Conservation (phyloP, 148 eudicot genomes). For the Arbutus unedo region DNA sequence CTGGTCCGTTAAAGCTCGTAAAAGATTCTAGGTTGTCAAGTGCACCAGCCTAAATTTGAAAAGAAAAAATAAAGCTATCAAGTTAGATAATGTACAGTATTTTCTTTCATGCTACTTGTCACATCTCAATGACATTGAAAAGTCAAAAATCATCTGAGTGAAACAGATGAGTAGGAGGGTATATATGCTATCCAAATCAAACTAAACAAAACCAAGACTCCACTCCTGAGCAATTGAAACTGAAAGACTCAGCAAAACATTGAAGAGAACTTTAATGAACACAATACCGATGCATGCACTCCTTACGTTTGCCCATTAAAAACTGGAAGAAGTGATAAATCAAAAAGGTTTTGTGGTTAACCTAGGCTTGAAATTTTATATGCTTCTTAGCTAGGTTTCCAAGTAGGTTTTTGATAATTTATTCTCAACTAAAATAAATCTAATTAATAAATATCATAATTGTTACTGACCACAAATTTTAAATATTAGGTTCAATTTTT, state of each 20-base stretch:
- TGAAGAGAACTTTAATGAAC: neutral
- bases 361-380: neutral
- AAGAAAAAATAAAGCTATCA: neutral
- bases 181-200: too few relatives aligned
- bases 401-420: too few relatives aligned
- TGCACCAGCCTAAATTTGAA: constrained; percentile 65
- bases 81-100: neutral
- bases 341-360: neutral
- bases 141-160: neutral
- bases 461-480: too few relatives aligned
- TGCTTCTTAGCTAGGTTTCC: too few relatives aligned
- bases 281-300: neutral
- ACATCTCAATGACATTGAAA: neutral
- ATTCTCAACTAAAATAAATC: too few relatives aligned
- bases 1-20: constrained; percentile 86
- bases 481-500: too few relatives aligned
- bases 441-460: too few relatives aligned
- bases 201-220: too few relatives aligned
- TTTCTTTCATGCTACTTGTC: neutral
- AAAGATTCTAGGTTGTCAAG: constrained; percentile 67
- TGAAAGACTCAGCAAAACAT: neutral
- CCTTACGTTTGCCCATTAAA: neutral
- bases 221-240: neutral
- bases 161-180: neutral
- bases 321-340: neutral